Evolutionary conservation across 495 filamentous ascomycete species (phyloP), one percentile per base, ranked within the genome.

Genomic region (Choiromyces venosus): DNA sequence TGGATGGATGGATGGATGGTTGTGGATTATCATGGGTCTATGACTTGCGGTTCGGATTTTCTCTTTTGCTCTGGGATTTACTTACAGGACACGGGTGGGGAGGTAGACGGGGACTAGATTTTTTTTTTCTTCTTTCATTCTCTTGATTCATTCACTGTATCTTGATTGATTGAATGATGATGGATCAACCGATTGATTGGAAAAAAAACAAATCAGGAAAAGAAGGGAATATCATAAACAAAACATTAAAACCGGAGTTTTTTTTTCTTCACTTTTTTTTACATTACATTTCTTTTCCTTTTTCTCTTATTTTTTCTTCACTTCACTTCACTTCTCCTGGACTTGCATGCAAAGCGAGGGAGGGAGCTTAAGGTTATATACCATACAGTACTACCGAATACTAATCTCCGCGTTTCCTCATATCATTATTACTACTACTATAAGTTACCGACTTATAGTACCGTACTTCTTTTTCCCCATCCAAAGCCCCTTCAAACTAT

Each of bases 221-320:
- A 52, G 21, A 21, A 21, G 40, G 25, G 25, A 10, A 61, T 33
- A 61, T 61, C 25, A 61, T 61, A 61, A 61, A 61, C 16, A 61
- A 52, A 61, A 61, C 52, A 61, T 33, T 61, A 61, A 61, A 61
- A 61, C 52, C 52, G 52, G 52, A 33, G 52, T 61, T 61, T 33
- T 61, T n/a, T n/a, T n/a, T n/a, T n/a, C n/a, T n/a, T 61, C 52
- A 61, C 25, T 29, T 61, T 61, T 33, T 33, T 33, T n/a, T n/a
- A n/a, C n/a, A n/a, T n/a, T n/a, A n/a, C n/a, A 61, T 61, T 61
- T n/a, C n/a, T 61, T 61, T 29, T 29, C 4, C 46, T 18, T 61
- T 5, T 14, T 29, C 9, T 12, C 52, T 12, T 33, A 29, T 52
- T 6, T 3, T 10, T 52, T 61, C 46, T 25, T 14, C 25, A 7